A percentile compares a stretch with the other conserved stretches of the same genome.
Conservation (phyloP, 2,329 filamentous ascomycete genomes). For the Cladophialophora yegresii region DNA sequence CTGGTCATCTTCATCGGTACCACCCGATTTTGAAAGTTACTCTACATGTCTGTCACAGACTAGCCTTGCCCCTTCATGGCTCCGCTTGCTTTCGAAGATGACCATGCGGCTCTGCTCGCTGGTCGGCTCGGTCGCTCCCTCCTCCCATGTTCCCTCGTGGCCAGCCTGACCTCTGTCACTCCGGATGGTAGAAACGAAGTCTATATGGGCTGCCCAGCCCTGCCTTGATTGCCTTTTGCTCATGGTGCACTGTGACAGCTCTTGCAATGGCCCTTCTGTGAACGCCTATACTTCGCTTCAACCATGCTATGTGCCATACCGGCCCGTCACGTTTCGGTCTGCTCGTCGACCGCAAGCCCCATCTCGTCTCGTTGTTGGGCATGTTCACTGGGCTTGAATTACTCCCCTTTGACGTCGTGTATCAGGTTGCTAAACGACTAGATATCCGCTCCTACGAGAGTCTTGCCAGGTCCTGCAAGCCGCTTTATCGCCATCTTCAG, state of each 20-base stretch:
- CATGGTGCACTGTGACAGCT: not conserved
- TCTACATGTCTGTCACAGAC: not conserved
- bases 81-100: not conserved
- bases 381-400: slow-evolving; percentile 42
- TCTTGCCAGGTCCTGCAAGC: slow-evolving; percentile 56
- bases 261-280: not conserved
- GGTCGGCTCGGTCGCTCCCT: not conserved
- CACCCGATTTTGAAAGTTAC: not conserved
- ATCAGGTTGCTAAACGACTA: slow-evolving; percentile 58
- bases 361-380: slow-evolving; percentile 7
- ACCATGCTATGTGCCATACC: not conserved
- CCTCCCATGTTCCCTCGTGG: not conserved
- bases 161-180: not conserved
- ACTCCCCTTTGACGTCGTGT: slow-evolving; percentile 67
- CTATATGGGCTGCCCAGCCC: not conserved
- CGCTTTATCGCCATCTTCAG: slow-evolving; percentile 54
- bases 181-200: not conserved
- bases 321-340: not conserved
- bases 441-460: slow-evolving; percentile 61
- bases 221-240: not conserved
- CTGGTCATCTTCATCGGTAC: not conserved
- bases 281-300: not conserved
- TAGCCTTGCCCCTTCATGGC: not conserved
- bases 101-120: too few relatives aligned
- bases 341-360: not conserved